Percentiles rank a stretch among this genome's conserved stretches.
Conservation (phyloP, 2,329 filamentous ascomycete species). For the Lachnellula willkommii region DNA sequence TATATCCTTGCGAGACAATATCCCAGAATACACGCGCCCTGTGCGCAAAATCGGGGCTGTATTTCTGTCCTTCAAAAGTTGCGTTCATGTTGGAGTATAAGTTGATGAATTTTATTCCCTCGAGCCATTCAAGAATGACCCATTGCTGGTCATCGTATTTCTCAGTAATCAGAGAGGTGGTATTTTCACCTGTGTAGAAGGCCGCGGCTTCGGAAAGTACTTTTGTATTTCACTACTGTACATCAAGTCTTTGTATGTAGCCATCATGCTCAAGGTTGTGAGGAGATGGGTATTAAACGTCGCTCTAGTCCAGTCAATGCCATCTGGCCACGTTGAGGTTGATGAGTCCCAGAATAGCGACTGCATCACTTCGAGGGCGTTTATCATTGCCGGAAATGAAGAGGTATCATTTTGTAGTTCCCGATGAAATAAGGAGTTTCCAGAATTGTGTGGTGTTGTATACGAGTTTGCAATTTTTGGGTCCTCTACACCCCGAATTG, state of each 20-base stretch:
- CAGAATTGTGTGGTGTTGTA: no score
- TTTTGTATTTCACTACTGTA: constrained; percentile 41
- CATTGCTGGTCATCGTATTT: constrained; percentile 94
- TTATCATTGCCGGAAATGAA: constrained; percentile 33
- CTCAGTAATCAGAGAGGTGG: constrained; percentile 65
- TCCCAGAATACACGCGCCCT: constrained; percentile 83
- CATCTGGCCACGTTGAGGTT: constrained; percentile 69
- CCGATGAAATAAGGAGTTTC: no score
- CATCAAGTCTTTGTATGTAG: constrained; percentile 69
- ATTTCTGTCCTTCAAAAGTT: constrained; percentile 70
- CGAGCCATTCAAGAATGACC: constrained; percentile 89
- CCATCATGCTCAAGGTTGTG: constrained; percentile 67
- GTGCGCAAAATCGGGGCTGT: constrained; percentile 72
- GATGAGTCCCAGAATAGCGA: constrained; percentile 68
- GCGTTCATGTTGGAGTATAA: constrained; percentile 58
- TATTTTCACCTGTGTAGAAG: constrained; percentile 84
- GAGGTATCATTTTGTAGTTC: no score
- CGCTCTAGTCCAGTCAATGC: constrained; percentile 92
- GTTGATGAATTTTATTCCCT: constrained; percentile 70
- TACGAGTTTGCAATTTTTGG: no score
- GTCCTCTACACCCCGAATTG: no score
- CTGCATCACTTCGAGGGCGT: constrained; percentile 71
- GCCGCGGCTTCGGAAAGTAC: constrained; percentile 69
- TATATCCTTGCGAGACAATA: constrained; percentile 73
- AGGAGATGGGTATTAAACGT: constrained; percentile 77